These are phyloP conservation scores for Saccharomycopsis capsularis DNA, from an alignment of 805 yeast genomes.

Conservation along the genomic window DNA sequence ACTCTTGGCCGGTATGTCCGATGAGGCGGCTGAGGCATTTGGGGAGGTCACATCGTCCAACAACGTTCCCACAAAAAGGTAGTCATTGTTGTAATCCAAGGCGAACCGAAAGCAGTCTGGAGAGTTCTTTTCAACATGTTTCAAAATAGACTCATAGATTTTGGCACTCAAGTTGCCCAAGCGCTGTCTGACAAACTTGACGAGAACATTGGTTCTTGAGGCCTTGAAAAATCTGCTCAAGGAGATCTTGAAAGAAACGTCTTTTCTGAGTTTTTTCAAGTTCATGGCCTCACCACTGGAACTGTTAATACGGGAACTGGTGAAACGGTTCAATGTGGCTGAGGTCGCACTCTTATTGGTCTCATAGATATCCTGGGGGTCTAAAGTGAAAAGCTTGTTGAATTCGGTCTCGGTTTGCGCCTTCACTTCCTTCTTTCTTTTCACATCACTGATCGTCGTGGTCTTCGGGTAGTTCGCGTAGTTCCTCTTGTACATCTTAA, in stretches of 20 bases:
- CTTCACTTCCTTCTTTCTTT: conserved; percentile 55
- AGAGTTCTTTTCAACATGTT: conserved; percentile 50
- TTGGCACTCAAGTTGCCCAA: conserved; percentile 63
- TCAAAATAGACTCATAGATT: conserved; percentile 54
- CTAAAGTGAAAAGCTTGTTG: conserved; percentile 30
- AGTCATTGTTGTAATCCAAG: conserved; percentile 30
- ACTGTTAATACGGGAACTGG: conserved; percentile 6
- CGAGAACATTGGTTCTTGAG: conserved; percentile 58
- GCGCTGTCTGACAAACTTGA: conserved; percentile 54
- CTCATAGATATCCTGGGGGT: conserved; percentile 27
- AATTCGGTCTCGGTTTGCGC: conserved; percentile 36
- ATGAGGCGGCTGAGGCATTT: neutral
- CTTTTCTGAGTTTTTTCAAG: conserved; percentile 36
- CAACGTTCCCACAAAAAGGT: conserved; percentile 4
- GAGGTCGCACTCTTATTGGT: conserved; percentile 1
- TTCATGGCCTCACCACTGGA: conserved; percentile 4
- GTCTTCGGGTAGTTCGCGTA: conserved; percentile 33
- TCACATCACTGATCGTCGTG: conserved; percentile 44
- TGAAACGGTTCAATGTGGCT: neutral
- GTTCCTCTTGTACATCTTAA: conserved; percentile 35
- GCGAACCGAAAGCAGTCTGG: conserved; percentile 30
- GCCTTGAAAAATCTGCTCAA: conserved; percentile 60
- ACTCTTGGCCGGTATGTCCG: conserved; percentile 16
- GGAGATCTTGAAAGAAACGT: conserved; percentile 51
- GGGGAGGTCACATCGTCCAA: neutral